Evolutionary conservation across 768 basidiomycete species (phyloP), one percentile per base, ranked within the genome.

Genomic region (Macrolepiota dolichaula): DNA sequence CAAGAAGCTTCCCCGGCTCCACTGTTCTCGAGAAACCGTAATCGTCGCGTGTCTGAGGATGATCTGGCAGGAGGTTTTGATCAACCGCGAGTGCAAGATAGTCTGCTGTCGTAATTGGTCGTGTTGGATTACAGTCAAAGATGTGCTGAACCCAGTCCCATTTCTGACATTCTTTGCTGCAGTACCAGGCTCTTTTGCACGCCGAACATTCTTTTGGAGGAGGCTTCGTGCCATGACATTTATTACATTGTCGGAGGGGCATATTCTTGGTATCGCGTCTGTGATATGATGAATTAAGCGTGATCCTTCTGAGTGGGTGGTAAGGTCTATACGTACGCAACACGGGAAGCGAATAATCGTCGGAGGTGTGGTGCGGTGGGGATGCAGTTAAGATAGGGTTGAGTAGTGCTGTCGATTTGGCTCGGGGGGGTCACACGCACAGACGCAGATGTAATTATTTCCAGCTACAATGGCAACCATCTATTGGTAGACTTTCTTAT

Each of bases 31-130:
- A 38, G 52, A 79, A 77, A 5, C 77, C 77, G 57, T 72, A 79
- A 55, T 77, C 76, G 24, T 63, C 27, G 25, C 68, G 57, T 12
- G 78, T 78, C 50, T 74, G 70, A 0, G 58, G 46, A 60, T 77
- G 66, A 5, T 68, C 64, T 9, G 76, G 77, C 10, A 75, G 22
- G 13, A 62, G 29, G 59, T 74, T 57, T 38, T 53, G 13, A 24
- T 63, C 51, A n/a, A 63, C 66, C 5, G 76, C 75, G 24, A 65
- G 69, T 0, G 69, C 67, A 35, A 79, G 72, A 58, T 72, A 64
- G 53, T 77, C 65, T 38, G 71, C 71, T 4, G 76, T 74, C 57
- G 61, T 72, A 54, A 75, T 67, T 5, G 65, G 61, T 22, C 63
- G 49, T 11, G 51, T 49, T 1, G 62, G 60, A 36, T 70, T 68